These are phyloP conservation scores for Mallotus japonicus DNA, from an alignment of 441 rosid species.

Conservation along the genomic window DNA sequence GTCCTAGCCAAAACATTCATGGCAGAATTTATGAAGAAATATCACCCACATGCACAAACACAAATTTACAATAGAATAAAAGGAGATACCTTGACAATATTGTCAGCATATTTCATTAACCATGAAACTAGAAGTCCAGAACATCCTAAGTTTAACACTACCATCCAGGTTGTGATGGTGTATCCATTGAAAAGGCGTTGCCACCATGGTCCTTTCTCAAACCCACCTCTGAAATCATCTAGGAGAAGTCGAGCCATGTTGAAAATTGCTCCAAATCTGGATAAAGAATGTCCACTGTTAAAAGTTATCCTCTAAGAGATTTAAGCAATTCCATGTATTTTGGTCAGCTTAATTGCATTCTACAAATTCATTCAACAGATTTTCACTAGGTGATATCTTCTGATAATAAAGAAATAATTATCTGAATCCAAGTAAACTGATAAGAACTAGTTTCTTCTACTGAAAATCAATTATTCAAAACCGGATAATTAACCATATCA, in stretches of 20 bases:
- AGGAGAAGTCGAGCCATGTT: constrained; percentile 75
- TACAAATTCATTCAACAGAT: too few species aligned
- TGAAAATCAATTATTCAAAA: too few species aligned
- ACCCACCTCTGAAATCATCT: constrained; percentile 83
- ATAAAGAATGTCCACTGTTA: background rate
- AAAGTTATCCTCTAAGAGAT: background rate
- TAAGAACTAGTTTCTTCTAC: too few species aligned
- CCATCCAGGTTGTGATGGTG: constrained; percentile 78
- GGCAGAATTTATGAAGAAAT: too few species aligned
- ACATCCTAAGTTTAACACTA: constrained; percentile 79
- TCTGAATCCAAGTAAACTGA: too few species aligned
- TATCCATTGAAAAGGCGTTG: constrained; percentile 79
- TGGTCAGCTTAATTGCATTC: too few species aligned
- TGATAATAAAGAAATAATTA: too few species aligned
- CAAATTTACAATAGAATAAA: background rate
- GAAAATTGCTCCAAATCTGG: constrained; percentile 82
- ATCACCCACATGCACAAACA: background rate
- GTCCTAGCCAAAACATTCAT: too few species aligned
- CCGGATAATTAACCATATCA: too few species aligned
- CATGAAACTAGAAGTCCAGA: constrained; percentile 83
- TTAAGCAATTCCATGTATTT: background rate
- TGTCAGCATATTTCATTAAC: constrained; percentile 89
- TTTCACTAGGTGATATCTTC: too few species aligned
- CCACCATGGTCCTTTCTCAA: constrained; percentile 94
- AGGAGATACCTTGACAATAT: constrained; percentile 63